Evolutionary conservation across 257 asterid genomes (phyloP).

Genomic region (Solanum rostratum): DNA sequence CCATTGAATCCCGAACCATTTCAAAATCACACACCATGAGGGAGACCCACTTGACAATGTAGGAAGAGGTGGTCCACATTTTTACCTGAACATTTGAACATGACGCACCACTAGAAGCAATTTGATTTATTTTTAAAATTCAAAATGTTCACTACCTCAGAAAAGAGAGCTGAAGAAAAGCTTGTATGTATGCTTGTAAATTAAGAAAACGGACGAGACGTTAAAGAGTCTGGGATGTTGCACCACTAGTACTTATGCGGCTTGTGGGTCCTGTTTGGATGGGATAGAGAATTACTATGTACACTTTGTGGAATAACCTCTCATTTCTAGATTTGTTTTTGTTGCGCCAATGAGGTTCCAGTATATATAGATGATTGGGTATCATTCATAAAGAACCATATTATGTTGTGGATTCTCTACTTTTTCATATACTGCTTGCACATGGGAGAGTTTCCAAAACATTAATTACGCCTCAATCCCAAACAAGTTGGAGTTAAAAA

Average conservation of each 20-base stretch:
- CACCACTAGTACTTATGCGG: not conserved
- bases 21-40: not conserved
- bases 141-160: not conserved
- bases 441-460: not conserved
- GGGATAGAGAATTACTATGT: not conserved
- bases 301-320: not conserved
- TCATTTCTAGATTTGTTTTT: not conserved
- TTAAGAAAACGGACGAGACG: not conserved
- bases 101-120: not conserved
- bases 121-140: not conserved
- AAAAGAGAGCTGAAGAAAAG: not conserved
- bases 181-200: not conserved
- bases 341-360: not conserved
- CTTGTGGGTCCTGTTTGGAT: not conserved
- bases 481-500: not conserved
- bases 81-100: not conserved
- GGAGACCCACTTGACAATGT: not conserved
- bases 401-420: not conserved
- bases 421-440: not conserved
- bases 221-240: not conserved
- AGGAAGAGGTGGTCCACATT: not conserved
- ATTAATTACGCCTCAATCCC: not conserved
- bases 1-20: not conserved
- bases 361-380: not conserved
- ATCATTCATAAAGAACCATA: not conserved